Base-by-base conservation (phyloP, 2,329 filamentous ascomycete genomes). In the Stemphylium vesicarium region DNA sequence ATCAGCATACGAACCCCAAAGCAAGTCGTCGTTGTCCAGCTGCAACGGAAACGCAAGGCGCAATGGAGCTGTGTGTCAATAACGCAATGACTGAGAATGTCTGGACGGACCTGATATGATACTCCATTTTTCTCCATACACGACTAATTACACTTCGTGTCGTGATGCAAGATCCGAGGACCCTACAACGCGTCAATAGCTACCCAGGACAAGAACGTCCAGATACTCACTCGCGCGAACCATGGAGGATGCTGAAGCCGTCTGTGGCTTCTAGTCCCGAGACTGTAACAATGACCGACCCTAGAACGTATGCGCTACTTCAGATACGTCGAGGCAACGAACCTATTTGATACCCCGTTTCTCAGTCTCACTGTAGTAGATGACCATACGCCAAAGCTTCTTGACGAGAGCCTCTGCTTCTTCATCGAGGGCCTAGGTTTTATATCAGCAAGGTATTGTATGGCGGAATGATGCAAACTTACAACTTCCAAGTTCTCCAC, bases 321-420 rank as follows among this genome's bases (percentile, higher is more conserved):
- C 15, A 26, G 13, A 18, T 37, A 20, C 12, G 29, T 29, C 26
- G 13, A 38, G 18, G 38, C 31, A 22, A 33, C 29, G 24, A 29
- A 13, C 43, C 59, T 63, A 74, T 53, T 73, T 74, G 56, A 97
- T 80, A 2, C 93, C 93, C 60, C 92, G 83, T 80, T 95, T 96
- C 83, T 96, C 94, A 70, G 89, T 91, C 77, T 98, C 94, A 5
- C 91, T 95, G 70, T 94, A 97, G 85, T 97, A 98, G 69, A 98
- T 96, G 53, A 97, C 88, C 92, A 98, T 96, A 45, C 94, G 87
- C 95, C 95, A 99, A 32, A 99, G 84, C 80, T 97, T 98, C 85
- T 92, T 96, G 44, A 98, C 93, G 63, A 99, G 80, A 22, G 91
- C 88, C 75, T 97, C 93, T 10, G 93, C 92, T 72, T 98, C 95